Conservation (phyloP, 495 filamentous ascomycete species). For the Pseudevernia furfuracea region DNA sequence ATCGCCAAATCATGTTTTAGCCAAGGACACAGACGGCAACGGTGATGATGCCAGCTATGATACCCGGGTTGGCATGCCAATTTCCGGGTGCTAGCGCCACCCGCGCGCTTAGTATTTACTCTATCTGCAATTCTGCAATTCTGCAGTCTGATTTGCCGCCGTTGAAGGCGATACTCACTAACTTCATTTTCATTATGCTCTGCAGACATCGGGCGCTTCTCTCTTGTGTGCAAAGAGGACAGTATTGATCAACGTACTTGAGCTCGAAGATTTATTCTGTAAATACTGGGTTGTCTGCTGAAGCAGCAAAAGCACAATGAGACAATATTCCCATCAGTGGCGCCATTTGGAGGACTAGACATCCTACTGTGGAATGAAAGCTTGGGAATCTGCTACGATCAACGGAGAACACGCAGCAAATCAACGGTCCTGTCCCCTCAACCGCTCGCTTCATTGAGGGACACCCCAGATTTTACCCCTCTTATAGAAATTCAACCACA, state of each 20-base stretch:
- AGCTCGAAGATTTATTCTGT: too few relatives aligned
- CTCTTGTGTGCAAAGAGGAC: too few relatives aligned
- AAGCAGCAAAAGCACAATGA: too few relatives aligned
- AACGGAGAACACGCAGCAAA: background rate
- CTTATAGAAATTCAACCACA: slow-evolving; percentile 35
- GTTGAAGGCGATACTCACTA: too few relatives aligned
- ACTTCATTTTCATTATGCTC: too few relatives aligned
- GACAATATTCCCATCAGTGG: background rate
- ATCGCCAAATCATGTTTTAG: slow-evolving; percentile 16
- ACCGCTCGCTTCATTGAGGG: background rate
- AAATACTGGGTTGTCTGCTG: too few relatives aligned
- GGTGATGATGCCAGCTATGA: slow-evolving; percentile 17
- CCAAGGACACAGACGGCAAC: background rate
- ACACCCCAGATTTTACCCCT: background rate
- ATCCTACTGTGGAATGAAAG: background rate
- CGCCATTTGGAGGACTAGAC: background rate
- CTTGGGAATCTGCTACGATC: background rate
- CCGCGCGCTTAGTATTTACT: slow-evolving; percentile 4
- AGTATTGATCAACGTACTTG: too few relatives aligned
- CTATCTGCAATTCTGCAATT: too few relatives aligned
- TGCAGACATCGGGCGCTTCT: too few relatives aligned
- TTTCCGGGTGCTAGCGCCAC: background rate
- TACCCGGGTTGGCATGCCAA: slow-evolving; percentile 1
- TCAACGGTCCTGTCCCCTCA: background rate
- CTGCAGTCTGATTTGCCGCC: too few relatives aligned